Conservation (phyloP, 768 basidiomycete genomes). For the Neoboletus brunneissimus region DNA sequence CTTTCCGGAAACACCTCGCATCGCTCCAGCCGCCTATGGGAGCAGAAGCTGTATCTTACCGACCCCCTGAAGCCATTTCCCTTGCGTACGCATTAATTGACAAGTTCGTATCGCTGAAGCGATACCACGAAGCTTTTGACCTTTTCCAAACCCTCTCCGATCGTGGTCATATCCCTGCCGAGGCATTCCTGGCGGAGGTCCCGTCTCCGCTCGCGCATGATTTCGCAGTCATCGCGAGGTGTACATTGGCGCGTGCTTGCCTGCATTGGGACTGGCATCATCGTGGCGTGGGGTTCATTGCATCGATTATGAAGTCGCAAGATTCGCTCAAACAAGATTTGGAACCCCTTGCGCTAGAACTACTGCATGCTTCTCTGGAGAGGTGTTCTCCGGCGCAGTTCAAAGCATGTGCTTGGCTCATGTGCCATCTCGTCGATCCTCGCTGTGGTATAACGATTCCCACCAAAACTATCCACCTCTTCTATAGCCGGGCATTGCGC, state of each 20-base stretch:
- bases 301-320: constrained; percentile 25
- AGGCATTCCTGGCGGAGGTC: constrained; percentile 42
- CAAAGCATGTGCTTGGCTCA: constrained; percentile 39
- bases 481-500: constrained; percentile 42
- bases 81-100: constrained; percentile 44
- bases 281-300: constrained; percentile 41
- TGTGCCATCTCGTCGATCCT: constrained; percentile 37
- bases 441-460: constrained; percentile 38
- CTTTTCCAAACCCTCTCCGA: constrained; percentile 51
- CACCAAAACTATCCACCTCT: constrained; percentile 42
- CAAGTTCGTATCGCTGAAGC: constrained; percentile 37
- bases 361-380: constrained; percentile 43
- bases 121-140: constrained; percentile 38
- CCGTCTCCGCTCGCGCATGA: constrained; percentile 32
- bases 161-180: constrained; percentile 43
- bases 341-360: constrained; percentile 40
- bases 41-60: constrained; percentile 33
- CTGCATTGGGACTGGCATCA: constrained; percentile 53
- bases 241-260: constrained; percentile 50
- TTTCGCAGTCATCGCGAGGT: constrained; percentile 46
- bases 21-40: constrained; percentile 27
- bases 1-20: constrained; percentile 31
- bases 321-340: constrained; percentile 23
- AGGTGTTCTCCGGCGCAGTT: constrained; percentile 37
- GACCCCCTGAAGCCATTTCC: constrained; percentile 38